These are phyloP conservation scores for Diaporthe velutina DNA, from an alignment of 2,329 filamentous ascomycete species.

Conservation along the genomic window DNA sequence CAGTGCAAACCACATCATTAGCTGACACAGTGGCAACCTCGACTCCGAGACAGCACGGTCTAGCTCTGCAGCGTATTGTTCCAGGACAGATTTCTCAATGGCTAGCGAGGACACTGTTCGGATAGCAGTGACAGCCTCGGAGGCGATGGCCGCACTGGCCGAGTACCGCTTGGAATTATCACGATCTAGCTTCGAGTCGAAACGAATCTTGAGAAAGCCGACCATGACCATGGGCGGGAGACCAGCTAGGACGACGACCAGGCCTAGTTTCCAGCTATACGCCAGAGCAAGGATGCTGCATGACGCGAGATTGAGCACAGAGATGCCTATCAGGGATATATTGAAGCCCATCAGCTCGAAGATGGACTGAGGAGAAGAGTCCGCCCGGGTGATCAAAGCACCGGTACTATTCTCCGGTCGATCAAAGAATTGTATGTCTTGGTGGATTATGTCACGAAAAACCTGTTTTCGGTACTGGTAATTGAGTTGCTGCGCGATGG, in stretches of 20 bases:
- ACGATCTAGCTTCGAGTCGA: background rate
- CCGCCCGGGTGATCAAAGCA: background rate
- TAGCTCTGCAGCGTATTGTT: background rate
- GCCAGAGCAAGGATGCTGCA: constrained; percentile 57
- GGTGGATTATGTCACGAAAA: background rate
- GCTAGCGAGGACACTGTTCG: background rate
- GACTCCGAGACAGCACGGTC: constrained; percentile 24
- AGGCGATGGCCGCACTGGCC: background rate
- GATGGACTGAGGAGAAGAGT: constrained; percentile 51
- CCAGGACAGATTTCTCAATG: background rate
- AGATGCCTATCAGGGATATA: constrained; percentile 54
- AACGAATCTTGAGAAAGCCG: background rate
- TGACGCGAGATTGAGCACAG: constrained; percentile 52
- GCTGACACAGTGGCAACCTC: constrained; percentile 52
- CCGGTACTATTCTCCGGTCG: background rate
- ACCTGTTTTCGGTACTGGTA: background rate
- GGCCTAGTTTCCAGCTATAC: background rate
- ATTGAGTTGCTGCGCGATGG: background rate
- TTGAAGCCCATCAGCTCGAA: constrained; percentile 59
- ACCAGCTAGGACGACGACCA: background rate
- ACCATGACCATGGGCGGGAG: background rate
- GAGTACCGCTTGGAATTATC: constrained; percentile 8
- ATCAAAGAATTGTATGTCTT: background rate
- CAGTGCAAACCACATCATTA: constrained; percentile 52
- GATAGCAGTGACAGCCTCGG: background rate